phyloP scores from a whole-genome alignment of 2,329 filamentous ascomycete species.

The Colletotrichum noveboracense region DNA sequence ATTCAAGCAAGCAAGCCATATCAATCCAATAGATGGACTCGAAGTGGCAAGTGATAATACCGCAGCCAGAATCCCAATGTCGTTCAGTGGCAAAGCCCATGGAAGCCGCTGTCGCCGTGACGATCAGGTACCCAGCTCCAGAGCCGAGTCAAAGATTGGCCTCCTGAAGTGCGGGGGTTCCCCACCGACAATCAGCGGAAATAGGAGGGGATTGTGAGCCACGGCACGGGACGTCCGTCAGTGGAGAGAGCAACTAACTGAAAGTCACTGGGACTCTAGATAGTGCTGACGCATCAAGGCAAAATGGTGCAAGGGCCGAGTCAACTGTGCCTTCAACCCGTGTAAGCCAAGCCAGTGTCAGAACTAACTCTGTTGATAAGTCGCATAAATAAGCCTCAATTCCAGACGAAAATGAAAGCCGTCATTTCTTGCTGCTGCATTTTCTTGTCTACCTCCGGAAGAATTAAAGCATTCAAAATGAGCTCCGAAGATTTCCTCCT shows the following conservation, averaged over 20 bases:
- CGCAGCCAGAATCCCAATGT: neutral
- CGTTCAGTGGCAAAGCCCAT: neutral
- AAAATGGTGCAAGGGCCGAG: neutral
- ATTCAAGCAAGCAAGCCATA: neutral
- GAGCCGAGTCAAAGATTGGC: neutral
- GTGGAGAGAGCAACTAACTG: neutral
- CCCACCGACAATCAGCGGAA: neutral
- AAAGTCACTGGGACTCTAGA: neutral
- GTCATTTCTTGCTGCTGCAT: neutral
- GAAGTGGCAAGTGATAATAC: neutral
- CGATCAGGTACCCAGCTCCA: neutral
- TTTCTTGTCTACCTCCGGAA: neutral
- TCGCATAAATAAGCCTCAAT: neutral
- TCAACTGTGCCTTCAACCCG: neutral
- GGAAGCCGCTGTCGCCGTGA: neutral
- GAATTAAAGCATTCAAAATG: neutral
- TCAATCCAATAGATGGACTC: neutral
- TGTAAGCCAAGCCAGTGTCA: neutral
- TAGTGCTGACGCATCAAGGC: neutral
- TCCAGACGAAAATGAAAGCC: neutral
- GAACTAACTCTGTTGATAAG: neutral
- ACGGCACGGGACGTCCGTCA: neutral
- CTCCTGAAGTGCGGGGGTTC: neutral
- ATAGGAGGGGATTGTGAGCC: neutral
- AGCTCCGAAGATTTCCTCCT: neutral